Evolutionary conservation across 768 basidiomycete species (phyloP).

Genomic region (Lactifluus echinatus): DNA sequence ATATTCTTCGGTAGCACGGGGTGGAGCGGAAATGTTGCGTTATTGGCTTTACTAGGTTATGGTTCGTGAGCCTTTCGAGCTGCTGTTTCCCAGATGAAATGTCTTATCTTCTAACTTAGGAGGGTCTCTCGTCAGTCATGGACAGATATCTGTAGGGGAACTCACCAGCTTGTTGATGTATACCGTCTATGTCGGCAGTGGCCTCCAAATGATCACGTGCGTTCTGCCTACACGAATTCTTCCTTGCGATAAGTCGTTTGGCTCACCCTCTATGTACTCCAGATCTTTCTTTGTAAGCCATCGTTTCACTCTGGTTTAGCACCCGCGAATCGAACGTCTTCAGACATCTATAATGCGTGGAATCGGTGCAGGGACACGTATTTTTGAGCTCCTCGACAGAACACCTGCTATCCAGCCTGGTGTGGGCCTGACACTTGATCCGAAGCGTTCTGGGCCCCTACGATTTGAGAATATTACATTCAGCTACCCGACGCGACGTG

Average conservation of each 20-base stretch:
- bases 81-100: not conserved
- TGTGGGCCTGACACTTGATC: conserved; percentile 48
- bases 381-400: conserved; percentile 90
- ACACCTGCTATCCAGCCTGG: conserved; percentile 61
- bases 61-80: conserved; percentile 38
- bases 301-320: conserved; percentile 27
- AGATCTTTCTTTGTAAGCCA: conserved; percentile 33
- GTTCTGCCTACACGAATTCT: conserved; percentile 24
- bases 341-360: conserved; percentile 95
- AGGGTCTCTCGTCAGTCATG: conserved; percentile 81
- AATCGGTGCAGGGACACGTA: conserved; percentile 83
- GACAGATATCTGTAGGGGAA: conserved; percentile 86
- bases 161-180: conserved; percentile 85
- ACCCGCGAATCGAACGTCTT: conserved; percentile 17
- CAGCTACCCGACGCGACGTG: conserved; percentile 81
- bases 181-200: conserved; percentile 80
- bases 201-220: conserved; percentile 72
- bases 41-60: conserved; percentile 84
- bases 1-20: conserved; percentile 91
- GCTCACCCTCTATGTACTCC: not conserved
- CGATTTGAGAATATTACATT: conserved; percentile 80
- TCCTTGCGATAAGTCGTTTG: not conserved
- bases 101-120: conserved; percentile 36
- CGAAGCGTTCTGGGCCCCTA: conserved; percentile 55
- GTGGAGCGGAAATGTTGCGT: conserved; percentile 89